Evolutionary conservation across 768 basidiomycete genomes (phyloP).

Genomic region (Hericium alpestre): DNA sequence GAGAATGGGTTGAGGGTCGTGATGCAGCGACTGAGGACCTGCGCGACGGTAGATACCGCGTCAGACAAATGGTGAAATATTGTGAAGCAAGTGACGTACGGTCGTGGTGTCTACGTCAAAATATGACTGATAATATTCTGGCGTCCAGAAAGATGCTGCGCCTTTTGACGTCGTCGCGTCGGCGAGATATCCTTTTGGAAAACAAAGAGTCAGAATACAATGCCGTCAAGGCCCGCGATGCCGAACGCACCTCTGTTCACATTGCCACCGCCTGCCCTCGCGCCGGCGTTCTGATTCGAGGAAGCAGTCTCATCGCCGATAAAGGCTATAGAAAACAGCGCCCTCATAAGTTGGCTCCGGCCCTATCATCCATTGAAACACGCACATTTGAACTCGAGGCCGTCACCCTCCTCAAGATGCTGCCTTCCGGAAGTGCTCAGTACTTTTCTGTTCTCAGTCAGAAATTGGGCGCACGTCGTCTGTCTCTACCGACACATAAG

Average conservation of each 20-base stretch:
- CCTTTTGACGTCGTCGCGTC: conserved; percentile 29
- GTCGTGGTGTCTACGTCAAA: conserved; percentile 83
- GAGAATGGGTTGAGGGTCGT: conserved; percentile 68
- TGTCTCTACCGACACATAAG: conserved; percentile 61
- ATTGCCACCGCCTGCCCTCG: not conserved
- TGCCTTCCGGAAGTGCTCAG: conserved; percentile 13
- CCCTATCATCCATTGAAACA: not conserved
- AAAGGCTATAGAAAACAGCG: not conserved
- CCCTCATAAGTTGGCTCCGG: not conserved
- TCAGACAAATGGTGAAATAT: conserved; percentile 3
- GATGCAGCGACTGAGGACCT: conserved; percentile 70
- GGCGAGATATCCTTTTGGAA: conserved; percentile 47
- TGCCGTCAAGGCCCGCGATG: not conserved
- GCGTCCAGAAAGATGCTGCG: conserved; percentile 49
- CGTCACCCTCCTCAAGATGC: conserved; percentile 56
- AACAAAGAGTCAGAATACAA: not conserved
- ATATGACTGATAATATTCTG: conserved; percentile 81
- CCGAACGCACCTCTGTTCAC: conserved; percentile 7
- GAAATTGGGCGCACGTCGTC: conserved; percentile 45
- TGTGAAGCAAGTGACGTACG: conserved; percentile 23
- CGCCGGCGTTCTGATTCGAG: not conserved
- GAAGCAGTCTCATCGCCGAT: not conserved
- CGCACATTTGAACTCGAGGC: conserved; percentile 38
- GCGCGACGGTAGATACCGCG: conserved; percentile 4
- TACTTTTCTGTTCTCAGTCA: not conserved